Conservation (phyloP, 768 basidiomycete genomes). For the Daedalea quercina region DNA sequence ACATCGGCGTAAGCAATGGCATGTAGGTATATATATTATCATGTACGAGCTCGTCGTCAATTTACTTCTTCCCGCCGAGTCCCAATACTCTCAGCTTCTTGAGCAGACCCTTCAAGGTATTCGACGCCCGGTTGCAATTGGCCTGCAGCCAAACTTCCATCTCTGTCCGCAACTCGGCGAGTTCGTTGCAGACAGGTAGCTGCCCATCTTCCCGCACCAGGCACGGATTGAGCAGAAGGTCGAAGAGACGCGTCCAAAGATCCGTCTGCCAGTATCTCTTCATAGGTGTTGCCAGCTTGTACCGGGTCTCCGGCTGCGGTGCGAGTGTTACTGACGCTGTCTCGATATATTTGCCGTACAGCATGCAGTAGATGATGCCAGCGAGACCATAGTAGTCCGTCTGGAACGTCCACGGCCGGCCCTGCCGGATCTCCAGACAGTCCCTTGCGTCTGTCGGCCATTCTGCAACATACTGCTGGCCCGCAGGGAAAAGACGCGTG, state of each 20-base stretch:
- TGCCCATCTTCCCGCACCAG: constrained; percentile 46
- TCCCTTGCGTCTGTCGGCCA: constrained; percentile 89
- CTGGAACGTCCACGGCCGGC: constrained; percentile 87
- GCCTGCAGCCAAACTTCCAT: constrained; percentile 86
- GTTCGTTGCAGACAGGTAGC: constrained; percentile 68
- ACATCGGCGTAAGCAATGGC: neutral
- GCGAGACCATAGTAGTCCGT: constrained; percentile 97
- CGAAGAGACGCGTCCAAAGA: constrained; percentile 80
- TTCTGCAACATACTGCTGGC: constrained; percentile 78
- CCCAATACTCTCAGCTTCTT: constrained; percentile 71
- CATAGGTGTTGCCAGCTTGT: constrained; percentile 70
- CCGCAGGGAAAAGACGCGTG: constrained; percentile 67
- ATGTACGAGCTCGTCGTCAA: neutral
- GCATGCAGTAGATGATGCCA: constrained; percentile 89
- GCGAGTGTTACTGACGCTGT: constrained; percentile 43
- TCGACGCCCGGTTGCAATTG: constrained; percentile 82
- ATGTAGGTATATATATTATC: neutral
- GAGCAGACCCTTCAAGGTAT: constrained; percentile 71
- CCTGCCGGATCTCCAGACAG: constrained; percentile 85
- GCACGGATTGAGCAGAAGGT: constrained; percentile 78
- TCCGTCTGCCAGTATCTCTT: constrained; percentile 95
- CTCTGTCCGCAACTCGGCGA: constrained; percentile 58
- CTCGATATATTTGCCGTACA: constrained; percentile 95
- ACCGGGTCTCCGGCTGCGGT: constrained; percentile 31
- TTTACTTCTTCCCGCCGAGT: constrained; percentile 22